Percentiles rank a stretch among this genome's conserved stretches.
Conservation (phyloP, 2,329 filamentous ascomycete species). For the Penicillium palitans region DNA sequence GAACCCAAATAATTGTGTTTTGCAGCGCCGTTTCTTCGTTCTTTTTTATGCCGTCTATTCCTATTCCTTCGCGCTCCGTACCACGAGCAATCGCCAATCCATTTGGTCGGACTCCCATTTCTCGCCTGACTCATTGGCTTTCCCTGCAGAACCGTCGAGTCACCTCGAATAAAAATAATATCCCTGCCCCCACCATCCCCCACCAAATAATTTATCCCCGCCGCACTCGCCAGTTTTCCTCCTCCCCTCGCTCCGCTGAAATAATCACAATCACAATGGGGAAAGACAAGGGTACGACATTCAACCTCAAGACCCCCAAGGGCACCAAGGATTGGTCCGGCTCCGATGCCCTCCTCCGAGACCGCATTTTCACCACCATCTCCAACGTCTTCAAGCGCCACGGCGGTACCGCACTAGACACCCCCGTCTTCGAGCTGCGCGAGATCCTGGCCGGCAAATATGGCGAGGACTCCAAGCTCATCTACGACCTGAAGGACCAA, state of each 20-base stretch:
- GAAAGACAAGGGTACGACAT: constrained; percentile 46
- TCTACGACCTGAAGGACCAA: constrained; percentile 86
- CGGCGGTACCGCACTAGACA: constrained; percentile 77
- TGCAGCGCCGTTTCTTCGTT: constrained; percentile 21
- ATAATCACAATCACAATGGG: constrained; percentile 25
- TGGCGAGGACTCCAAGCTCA: constrained; percentile 88
- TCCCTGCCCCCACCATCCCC: constrained; percentile 31
- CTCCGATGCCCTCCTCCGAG: constrained; percentile 75
- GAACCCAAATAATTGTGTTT: constrained; percentile 8
- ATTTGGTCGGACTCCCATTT: constrained; percentile 16
- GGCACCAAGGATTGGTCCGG: constrained; percentile 86
- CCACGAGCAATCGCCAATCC: constrained; percentile 32
- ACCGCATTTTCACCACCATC: constrained; percentile 76
- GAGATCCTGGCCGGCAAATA: constrained; percentile 89
- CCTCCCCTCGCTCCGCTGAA: constrained; percentile 16
- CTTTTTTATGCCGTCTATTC: constrained; percentile 35
- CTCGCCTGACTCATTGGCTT: constrained; percentile 22
- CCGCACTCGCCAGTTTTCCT: constrained; percentile 29
- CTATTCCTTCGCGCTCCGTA: constrained; percentile 29
- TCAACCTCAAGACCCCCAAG: constrained; percentile 84
- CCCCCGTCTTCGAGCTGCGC: constrained; percentile 79
- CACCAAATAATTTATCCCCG: constrained; percentile 29
- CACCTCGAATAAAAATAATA: constrained; percentile 32
- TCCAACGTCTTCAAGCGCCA: constrained; percentile 79
- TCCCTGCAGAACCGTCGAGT: constrained; percentile 20